phyloP scores from a whole-genome alignment of 2,329 filamentous ascomycete genomes.

The Aspergillus tubingensis region DNA sequence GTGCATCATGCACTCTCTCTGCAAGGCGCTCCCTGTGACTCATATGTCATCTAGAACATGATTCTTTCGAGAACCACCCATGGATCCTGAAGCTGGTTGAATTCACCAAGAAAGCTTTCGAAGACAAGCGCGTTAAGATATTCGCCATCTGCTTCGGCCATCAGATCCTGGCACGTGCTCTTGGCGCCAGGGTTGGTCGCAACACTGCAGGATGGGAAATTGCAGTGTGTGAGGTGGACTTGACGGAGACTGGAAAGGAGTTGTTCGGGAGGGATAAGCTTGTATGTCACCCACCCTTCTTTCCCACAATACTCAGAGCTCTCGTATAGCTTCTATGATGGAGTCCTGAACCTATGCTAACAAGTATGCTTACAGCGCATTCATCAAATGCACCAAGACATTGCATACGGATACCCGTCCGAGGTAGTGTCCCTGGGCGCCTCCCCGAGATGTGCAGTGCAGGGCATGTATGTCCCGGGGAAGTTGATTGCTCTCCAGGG shows the following conservation, averaged over 20 bases:
- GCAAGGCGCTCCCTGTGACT: background rate
- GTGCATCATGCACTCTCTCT: background rate
- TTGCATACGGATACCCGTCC: slow-evolving; percentile 65
- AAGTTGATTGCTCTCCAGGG: slow-evolving; percentile 77
- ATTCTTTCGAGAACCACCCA: slow-evolving; percentile 70
- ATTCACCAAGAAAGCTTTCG: slow-evolving; percentile 63
- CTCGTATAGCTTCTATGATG: background rate
- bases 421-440: slow-evolving; percentile 65
- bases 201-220: slow-evolving; percentile 77
- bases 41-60: slow-evolving; percentile 57
- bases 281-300: slow-evolving; percentile 42
- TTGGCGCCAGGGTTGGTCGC: slow-evolving; percentile 67
- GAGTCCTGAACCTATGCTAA: background rate
- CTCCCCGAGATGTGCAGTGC: slow-evolving; percentile 69
- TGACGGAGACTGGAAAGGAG: slow-evolving; percentile 70
- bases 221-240: slow-evolving; percentile 68
- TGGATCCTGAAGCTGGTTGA: slow-evolving; percentile 77
- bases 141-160: slow-evolving; percentile 86
- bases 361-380: slow-evolving; percentile 43
- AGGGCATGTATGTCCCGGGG: slow-evolving; percentile 72
- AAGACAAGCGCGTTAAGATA: slow-evolving; percentile 65
- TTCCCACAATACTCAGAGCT: background rate
- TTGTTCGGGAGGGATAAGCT: slow-evolving; percentile 68
- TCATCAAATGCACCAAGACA: slow-evolving; percentile 85
- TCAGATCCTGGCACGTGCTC: slow-evolving; percentile 75